Conservation (phyloP, 805 yeast genomes). For the Jamesozyma hellenica region DNA sequence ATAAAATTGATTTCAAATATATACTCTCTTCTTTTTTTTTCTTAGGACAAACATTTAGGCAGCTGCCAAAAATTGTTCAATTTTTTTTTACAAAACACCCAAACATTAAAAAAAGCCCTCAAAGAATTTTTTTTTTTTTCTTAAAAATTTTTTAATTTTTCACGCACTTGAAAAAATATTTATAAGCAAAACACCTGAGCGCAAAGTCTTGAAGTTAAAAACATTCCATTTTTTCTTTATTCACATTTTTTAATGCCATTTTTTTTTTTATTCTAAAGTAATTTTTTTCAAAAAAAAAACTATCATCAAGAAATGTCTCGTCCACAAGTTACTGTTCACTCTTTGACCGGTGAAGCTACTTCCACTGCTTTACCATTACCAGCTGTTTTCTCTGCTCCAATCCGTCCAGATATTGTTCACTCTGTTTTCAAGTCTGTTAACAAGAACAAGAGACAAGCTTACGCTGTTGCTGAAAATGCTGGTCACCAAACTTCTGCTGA, state of each 20-base stretch:
- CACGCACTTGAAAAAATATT: background rate
- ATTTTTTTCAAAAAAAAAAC: background rate
- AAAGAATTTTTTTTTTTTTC: background rate
- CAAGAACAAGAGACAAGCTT: slow-evolving; percentile 99
- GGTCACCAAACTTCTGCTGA: slow-evolving; percentile 99
- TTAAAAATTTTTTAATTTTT: background rate
- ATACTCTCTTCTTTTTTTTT: too few relatives aligned
- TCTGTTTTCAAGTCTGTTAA: slow-evolving; percentile 95
- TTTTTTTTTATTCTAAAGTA: too few relatives aligned
- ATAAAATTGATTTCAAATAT: too few relatives aligned
- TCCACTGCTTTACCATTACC: slow-evolving; percentile 83
- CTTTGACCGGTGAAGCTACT: slow-evolving; percentile 80
- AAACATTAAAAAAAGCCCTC: background rate
- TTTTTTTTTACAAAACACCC: background rate
- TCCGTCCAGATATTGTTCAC: slow-evolving; percentile 99
- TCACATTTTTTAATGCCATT: background rate
- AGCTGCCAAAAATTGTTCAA: too few relatives aligned
- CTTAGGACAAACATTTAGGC: too few relatives aligned
- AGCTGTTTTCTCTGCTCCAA: slow-evolving; percentile 98
- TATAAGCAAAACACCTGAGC: background rate
- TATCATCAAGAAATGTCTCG: slow-evolving; percentile 40
- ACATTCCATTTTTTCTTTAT: background rate
- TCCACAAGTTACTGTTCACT: slow-evolving; percentile 94
- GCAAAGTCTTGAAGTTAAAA: background rate
- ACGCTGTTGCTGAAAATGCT: slow-evolving; percentile 98